These are phyloP conservation scores for Yarrowia galli DNA, from an alignment of 1,139 yeast species.

Conservation along the genomic window DNA sequence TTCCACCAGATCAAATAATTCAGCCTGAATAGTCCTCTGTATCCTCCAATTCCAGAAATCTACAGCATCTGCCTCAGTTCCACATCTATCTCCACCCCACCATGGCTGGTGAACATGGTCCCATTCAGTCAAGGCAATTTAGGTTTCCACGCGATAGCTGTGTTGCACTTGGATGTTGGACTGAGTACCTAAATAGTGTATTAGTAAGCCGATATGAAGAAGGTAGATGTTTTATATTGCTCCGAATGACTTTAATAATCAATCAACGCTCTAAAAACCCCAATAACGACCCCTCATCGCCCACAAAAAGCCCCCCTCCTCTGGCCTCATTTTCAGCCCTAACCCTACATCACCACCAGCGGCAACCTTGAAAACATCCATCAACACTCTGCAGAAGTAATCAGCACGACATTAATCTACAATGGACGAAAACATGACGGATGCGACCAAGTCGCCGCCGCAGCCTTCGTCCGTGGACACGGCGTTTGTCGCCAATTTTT, in stretches of 20 bases:
- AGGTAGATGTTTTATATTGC: not conserved
- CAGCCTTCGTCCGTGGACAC: constrained; percentile 7
- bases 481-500: constrained; percentile 28
- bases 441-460: constrained; percentile 3
- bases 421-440: constrained; percentile 24
- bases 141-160: not conserved
- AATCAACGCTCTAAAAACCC: not conserved
- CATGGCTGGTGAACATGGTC: not conserved
- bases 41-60: no score
- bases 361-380: constrained; percentile 33
- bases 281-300: not conserved
- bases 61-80: no score
- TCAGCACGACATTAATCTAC: constrained; percentile 13
- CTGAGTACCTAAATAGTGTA: not conserved
- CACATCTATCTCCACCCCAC: not conserved
- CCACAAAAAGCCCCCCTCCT: not conserved
- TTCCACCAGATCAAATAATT: no score
- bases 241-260: not conserved
- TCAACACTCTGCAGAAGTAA: not conserved
- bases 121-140: constrained; percentile 16
- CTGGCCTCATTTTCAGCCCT: not conserved
- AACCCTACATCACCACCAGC: constrained; percentile 19
- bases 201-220: not conserved
- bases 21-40: no score
- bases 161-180: not conserved